Percentiles rank a stretch among this genome's conserved stretches.
These are phyloP conservation scores for Pseudozyma tsukubaensis DNA, from an alignment of 1,284 basidiomycete species.

Conservation along the genomic window DNA sequence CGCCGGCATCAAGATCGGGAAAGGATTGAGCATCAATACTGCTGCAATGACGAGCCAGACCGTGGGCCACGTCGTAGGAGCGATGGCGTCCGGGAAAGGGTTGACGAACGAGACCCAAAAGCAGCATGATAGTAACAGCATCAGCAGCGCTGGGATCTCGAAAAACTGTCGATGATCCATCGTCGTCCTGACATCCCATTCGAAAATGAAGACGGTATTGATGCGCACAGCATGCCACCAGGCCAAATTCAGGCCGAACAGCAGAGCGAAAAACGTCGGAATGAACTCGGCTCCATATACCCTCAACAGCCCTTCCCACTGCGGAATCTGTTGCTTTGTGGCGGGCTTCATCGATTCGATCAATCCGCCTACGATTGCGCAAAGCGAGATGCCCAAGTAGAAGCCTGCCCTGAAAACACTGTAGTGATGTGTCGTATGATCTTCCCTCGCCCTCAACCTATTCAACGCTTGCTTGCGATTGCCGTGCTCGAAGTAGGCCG, in stretches of 20 bases:
- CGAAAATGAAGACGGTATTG: constrained; percentile 90
- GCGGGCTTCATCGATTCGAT: constrained; percentile 76
- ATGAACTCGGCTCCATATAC: constrained; percentile 83
- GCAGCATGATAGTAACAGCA: constrained; percentile 80
- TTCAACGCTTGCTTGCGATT: constrained; percentile 82
- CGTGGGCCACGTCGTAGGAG: constrained; percentile 77
- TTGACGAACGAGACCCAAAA: constrained; percentile 85
- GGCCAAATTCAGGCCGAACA: constrained; percentile 81
- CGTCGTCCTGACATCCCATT: constrained; percentile 76
- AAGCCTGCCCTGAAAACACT: constrained; percentile 75
- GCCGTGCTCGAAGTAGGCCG: constrained; percentile 75
- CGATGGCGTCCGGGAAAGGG: constrained; percentile 59
- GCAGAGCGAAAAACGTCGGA: constrained; percentile 80
- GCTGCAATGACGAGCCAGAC: constrained; percentile 80
- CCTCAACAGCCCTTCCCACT: constrained; percentile 80
- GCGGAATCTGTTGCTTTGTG: constrained; percentile 75
- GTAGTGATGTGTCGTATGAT: constrained; percentile 77
- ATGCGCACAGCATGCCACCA: constrained; percentile 82
- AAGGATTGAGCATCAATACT: constrained; percentile 79
- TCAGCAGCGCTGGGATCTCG: constrained; percentile 82
- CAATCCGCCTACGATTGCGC: constrained; percentile 79
- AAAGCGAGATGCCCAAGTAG: constrained; percentile 80
- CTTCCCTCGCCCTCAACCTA: constrained; percentile 73
- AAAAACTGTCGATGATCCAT: constrained; percentile 85
- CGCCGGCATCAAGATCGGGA: constrained; percentile 76